These are phyloP conservation scores for Podaxis rugospora DNA, from an alignment of 768 basidiomycete species.

Conservation along the genomic window DNA sequence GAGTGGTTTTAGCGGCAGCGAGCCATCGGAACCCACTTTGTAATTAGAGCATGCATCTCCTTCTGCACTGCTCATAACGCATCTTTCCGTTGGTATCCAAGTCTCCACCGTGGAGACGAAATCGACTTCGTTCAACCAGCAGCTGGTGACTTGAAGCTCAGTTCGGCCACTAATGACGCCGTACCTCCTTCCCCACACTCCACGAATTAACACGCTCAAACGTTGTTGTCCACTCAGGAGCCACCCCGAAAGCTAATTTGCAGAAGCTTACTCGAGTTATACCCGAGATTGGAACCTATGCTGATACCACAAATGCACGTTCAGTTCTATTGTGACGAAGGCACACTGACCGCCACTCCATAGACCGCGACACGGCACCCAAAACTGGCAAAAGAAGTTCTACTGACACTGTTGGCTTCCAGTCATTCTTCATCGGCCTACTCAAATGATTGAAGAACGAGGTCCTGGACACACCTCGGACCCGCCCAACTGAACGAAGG, in stretches of 20 bases:
- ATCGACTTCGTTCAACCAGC: not conserved
- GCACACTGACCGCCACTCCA: not conserved
- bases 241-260: not conserved
- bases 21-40: not conserved
- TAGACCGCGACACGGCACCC: constrained; percentile 32
- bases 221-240: not conserved
- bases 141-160: not conserved
- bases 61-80: not conserved
- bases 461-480: constrained; percentile 22
- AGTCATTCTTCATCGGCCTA: not conserved
- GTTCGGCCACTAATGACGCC: too few relatives aligned
- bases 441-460: not conserved
- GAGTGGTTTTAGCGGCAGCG: not conserved
- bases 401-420: constrained; percentile 25
- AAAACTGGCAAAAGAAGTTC: constrained; percentile 28
- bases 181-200: not conserved
- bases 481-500: constrained; percentile 12
- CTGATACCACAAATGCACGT: constrained; percentile 36
- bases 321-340: not conserved
- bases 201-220: not conserved
- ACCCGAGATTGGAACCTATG: constrained; percentile 29
- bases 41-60: not conserved
- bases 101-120: not conserved
- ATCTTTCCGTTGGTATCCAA: not conserved
- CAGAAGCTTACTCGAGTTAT: constrained; percentile 10